Base-by-base conservation (phyloP, 345 rosid species). In the Isatis tinctoria region DNA sequence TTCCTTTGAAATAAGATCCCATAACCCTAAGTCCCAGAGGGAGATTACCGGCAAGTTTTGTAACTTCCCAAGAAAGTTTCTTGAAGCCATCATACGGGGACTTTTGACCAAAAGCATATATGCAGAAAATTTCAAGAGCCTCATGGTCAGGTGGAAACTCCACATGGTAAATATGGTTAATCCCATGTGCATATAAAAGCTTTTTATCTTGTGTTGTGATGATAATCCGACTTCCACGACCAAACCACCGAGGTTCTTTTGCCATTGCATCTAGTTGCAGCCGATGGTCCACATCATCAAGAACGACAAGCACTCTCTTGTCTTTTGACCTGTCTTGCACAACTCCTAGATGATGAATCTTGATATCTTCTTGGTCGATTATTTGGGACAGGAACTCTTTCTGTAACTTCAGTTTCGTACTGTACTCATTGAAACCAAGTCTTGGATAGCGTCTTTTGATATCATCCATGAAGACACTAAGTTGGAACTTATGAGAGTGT, bases 11-110 rank as follows among this genome's bases (percentile, higher is more conserved):
- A 37, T 39, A 20, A 4, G 73, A 74, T 10, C 84, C 83, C 17
- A 78, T 27, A 40, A 81, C 68, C 43, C 48, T 74, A 6, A 82
- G 76, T 18, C 80, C 82, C 28, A 85, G 37, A 4, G 82, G 87
- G 22, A 80, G 37, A 0, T 78, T 72, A 16, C 71, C 11, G 16
- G 67, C 68, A 75, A 75, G 67, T 10, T 9, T 0, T 11, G 70
- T 58, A n/a, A 70, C 62, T 9, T 24, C 45, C 1, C 20, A 5
- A 9, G 83, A 37, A 13, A 80, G 56, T 4, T 57, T 18, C 39
- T 28, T 12, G 22, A 27, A 73, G 26, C 48, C 60, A 2, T 14
- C 20, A 3, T 5, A 0, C 5, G 83, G 82, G 11, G 16, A 62
- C 2, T 52, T 43, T 24, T 39, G 49, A 22, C 30, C 52, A 16